These are phyloP conservation scores for Globisporangium irregulare DNA, from an alignment of 352 stramenopile species.

Conservation along the genomic window DNA sequence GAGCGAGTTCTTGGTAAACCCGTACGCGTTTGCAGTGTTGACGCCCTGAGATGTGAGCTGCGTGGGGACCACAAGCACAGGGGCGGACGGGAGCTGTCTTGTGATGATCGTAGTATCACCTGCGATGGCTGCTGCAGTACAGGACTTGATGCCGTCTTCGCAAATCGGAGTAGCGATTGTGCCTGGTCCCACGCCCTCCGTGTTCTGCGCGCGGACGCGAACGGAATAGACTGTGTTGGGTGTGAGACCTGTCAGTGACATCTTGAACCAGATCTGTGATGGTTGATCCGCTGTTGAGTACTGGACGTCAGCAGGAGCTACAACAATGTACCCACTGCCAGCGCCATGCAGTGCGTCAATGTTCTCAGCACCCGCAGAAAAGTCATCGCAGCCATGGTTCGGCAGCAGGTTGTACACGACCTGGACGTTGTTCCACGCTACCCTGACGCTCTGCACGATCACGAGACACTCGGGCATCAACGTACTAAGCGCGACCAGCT, in stretches of 20 bases:
- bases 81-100: constrained; percentile 53
- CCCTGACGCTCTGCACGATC: constrained; percentile 31
- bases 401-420: constrained; percentile 43
- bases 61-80: constrained; percentile 40
- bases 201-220: constrained; percentile 82
- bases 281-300: constrained; percentile 3
- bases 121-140: constrained; percentile 23
- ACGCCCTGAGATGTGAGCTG: constrained; percentile 34
- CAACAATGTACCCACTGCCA: constrained; percentile 37
- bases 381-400: constrained; percentile 71
- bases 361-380: constrained; percentile 28
- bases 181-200: constrained; percentile 64
- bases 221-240: constrained; percentile 73
- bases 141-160: constrained; percentile 81
- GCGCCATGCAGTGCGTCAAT: constrained; percentile 45
- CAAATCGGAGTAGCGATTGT: constrained; percentile 84
- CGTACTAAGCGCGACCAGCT: constrained; percentile 46
- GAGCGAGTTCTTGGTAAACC: constrained; percentile 63
- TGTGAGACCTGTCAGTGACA: constrained; percentile 29
- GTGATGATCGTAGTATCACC: constrained; percentile 37
- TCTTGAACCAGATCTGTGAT: constrained; percentile 21
- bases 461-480: constrained; percentile 50
- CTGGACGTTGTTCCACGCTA: constrained; percentile 31
- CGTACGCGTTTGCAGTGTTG: constrained; percentile 41
- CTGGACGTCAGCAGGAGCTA: constrained; percentile 21